Conservation (phyloP, 78 protist genomes). For the Salpingoeca rosetta region DNA sequence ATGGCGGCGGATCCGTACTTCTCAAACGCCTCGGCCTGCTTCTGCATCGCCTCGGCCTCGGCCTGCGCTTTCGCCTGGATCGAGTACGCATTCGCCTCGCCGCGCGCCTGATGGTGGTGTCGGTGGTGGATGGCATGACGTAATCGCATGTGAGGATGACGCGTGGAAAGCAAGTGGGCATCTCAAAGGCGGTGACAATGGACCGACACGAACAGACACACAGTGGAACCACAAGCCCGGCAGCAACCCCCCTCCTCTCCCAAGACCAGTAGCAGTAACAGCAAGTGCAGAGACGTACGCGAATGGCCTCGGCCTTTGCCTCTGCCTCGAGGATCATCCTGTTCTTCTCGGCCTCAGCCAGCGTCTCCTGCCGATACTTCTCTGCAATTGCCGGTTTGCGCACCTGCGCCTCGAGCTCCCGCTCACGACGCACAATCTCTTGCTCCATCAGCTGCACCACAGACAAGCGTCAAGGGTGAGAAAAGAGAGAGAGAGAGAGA, state of each 20-base stretch:
- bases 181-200: too few species aligned
- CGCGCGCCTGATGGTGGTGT: background rate
- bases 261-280: too few species aligned
- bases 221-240: too few species aligned
- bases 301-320: background rate
- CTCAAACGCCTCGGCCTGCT: background rate
- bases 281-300: too few species aligned
- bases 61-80: background rate
- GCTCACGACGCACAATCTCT: background rate
- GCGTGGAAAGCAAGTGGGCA: too few species aligned
- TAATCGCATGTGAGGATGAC: too few species aligned
- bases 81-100: conserved; percentile 2
- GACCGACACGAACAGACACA: too few species aligned
- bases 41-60: background rate
- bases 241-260: too few species aligned
- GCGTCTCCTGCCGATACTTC: background rate
- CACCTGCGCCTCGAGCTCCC: conserved; percentile 5
- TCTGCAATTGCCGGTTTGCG: background rate
- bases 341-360: background rate
- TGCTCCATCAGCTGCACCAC: background rate
- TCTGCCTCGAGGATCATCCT: background rate
- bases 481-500: background rate
- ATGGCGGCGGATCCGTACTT: background rate
- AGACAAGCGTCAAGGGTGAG: background rate
- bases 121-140: too few species aligned